These are phyloP conservation scores for Tricladium varicosporioides DNA, from an alignment of 2,329 filamentous ascomycete genomes.

Conservation along the genomic window DNA sequence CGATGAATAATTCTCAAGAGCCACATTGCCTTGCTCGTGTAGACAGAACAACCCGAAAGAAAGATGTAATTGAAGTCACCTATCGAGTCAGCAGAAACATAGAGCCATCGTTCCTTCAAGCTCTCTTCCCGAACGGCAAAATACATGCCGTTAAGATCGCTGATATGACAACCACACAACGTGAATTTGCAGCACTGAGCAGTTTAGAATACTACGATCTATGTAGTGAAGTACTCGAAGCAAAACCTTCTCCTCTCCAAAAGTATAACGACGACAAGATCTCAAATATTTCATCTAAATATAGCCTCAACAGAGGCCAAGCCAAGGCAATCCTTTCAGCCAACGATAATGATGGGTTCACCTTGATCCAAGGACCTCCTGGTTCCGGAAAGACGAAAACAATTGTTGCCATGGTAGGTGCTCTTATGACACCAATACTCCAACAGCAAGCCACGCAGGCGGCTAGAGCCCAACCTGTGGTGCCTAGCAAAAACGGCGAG, in stretches of 20 bases:
- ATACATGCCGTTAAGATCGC: slow-evolving; percentile 80
- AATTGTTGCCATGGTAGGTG: slow-evolving; percentile 92
- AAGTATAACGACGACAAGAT: slow-evolving; percentile 75
- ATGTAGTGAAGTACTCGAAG: slow-evolving; percentile 85
- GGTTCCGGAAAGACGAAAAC: slow-evolving; percentile 99
- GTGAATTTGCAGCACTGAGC: slow-evolving; percentile 89
- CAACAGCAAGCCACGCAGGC: slow-evolving; percentile 33
- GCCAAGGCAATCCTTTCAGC: slow-evolving; percentile 89
- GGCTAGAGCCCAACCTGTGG: slow-evolving; percentile 31
- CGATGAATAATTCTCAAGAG: slow-evolving; percentile 61
- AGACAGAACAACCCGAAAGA: slow-evolving; percentile 76
- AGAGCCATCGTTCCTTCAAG: slow-evolving; percentile 51
- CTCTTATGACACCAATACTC: slow-evolving; percentile 61
- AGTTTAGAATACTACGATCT: slow-evolving; percentile 94
- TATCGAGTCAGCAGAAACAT: slow-evolving; percentile 71
- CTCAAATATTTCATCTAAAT: slow-evolving; percentile 67
- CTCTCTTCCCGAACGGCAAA: slow-evolving; percentile 66
- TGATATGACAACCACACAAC: slow-evolving; percentile 90
- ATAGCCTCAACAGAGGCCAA: slow-evolving; percentile 83
- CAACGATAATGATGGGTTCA: slow-evolving; percentile 94
- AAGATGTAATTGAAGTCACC: slow-evolving; percentile 76
- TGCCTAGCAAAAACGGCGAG: slow-evolving; percentile 28
- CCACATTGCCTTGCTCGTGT: slow-evolving; percentile 86
- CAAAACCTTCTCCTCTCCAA: slow-evolving; percentile 85
- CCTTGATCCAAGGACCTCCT: slow-evolving; percentile 90